A percentile compares a stretch with the other conserved stretches of the same genome.
These are phyloP conservation scores for Coprinopsis marcescibilis DNA, from an alignment of 768 basidiomycete genomes.

Conservation along the genomic window DNA sequence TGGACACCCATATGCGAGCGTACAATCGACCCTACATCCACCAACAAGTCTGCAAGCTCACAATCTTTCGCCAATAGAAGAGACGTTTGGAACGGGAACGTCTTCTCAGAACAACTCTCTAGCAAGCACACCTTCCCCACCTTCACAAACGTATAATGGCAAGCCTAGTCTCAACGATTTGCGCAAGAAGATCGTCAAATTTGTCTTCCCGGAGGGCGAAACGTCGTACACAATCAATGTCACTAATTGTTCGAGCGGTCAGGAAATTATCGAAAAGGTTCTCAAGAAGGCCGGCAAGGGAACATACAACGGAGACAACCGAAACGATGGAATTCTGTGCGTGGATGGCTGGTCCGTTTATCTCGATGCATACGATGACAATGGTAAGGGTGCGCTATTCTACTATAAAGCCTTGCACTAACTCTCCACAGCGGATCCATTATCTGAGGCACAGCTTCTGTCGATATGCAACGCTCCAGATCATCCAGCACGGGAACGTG, in stretches of 20 bases:
- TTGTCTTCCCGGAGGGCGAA: constrained; percentile 78
- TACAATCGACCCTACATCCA: constrained; percentile 38
- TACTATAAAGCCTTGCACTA: constrained; percentile 2
- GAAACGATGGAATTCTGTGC: constrained; percentile 65
- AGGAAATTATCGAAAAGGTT: constrained; percentile 84
- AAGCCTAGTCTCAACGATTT: constrained; percentile 58
- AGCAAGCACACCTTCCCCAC: constrained; percentile 44
- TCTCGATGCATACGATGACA: constrained; percentile 52
- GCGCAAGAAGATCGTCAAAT: constrained; percentile 82
- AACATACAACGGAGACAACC: constrained; percentile 37
- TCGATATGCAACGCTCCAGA: constrained; percentile 78
- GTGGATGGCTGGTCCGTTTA: constrained; percentile 91
- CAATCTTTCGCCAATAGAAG: constrained; percentile 69
- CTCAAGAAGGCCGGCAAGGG: constrained; percentile 85
- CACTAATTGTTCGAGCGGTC: constrained; percentile 70
- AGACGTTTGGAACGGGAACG: constrained; percentile 36
- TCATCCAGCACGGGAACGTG: constrained; percentile 73
- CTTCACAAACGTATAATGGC: constrained; percentile 34
- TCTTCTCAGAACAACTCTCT: constrained; percentile 24
- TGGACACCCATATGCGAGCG: constrained; percentile 57
- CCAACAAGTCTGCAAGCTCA: constrained; percentile 26
- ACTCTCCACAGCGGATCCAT: constrained; percentile 49
- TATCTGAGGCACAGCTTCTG: constrained; percentile 78
- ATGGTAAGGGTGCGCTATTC: constrained; percentile 18
- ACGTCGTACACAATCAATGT: constrained; percentile 76